Evolutionary conservation across 1,284 basidiomycete genomes (phyloP).

Genomic region (Tylopilus sp.): DNA sequence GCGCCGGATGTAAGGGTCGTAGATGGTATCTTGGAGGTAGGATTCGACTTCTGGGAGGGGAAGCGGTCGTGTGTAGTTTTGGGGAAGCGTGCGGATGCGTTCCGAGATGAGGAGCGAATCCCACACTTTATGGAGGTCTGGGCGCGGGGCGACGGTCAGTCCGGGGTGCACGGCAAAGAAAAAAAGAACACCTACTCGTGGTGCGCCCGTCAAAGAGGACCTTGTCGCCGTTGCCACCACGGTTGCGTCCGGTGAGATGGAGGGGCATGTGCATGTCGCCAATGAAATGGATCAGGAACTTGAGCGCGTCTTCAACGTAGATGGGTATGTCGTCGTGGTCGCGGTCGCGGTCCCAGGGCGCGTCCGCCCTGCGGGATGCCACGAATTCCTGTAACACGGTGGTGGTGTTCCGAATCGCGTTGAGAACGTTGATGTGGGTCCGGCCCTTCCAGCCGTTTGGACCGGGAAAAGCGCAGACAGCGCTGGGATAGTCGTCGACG

Average conservation of each 20-base stretch:
- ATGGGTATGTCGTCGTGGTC: constrained; percentile 18
- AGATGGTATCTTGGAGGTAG: constrained; percentile 42
- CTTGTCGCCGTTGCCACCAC: constrained; percentile 78
- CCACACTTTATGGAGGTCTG: constrained; percentile 27
- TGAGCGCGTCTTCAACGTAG: constrained; percentile 53
- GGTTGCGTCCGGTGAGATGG: constrained; percentile 80
- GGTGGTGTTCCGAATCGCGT: constrained; percentile 72
- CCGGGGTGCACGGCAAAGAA: no score
- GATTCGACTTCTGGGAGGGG: constrained; percentile 30
- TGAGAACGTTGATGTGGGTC: constrained; percentile 68
- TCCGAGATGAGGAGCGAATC: constrained; percentile 79
- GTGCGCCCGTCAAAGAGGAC: constrained; percentile 67
- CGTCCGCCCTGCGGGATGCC: constrained; percentile 8
- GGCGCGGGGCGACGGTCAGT: no score
- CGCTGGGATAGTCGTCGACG: constrained; percentile 70
- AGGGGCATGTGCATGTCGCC: constrained; percentile 92
- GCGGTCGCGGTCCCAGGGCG: constrained; percentile 5
- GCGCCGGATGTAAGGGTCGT: constrained; percentile 85
- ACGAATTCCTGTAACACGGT: constrained; percentile 51
- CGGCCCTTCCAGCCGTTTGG: constrained; percentile 56
- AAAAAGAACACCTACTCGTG: constrained; percentile 48
- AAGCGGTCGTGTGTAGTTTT: constrained; percentile 73
- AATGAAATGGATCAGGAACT: constrained; percentile 87
- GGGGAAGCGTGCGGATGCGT: constrained; percentile 67
- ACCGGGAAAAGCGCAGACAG: constrained; percentile 64